Evolutionary conservation across 2,329 filamentous ascomycete genomes (phyloP).

Genomic region (Ceratocystis eucalypticola): DNA sequence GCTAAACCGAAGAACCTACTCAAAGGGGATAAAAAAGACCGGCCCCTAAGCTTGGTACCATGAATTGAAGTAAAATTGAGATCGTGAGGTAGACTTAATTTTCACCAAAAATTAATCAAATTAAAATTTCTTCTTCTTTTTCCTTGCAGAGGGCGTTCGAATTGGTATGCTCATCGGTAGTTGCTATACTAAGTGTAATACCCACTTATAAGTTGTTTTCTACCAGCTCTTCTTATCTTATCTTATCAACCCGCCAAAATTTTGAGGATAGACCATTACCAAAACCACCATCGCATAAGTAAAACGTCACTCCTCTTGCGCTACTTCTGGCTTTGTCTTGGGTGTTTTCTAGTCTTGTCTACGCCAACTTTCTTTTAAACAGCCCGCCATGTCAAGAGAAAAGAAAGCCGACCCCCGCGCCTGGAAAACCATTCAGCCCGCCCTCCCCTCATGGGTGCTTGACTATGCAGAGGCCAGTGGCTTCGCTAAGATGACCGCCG

Average conservation of each 20-base stretch:
- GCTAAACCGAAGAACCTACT: neutral
- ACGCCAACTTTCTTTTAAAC: neutral
- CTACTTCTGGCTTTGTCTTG: neutral
- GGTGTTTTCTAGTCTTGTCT: neutral
- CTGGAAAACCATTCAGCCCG: slow-evolving; percentile 30
- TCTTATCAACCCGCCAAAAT: slow-evolving; percentile 18
- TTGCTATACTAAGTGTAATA: neutral
- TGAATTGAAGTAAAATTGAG: no score
- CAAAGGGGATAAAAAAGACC: no score
- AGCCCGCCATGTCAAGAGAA: slow-evolving; percentile 20
- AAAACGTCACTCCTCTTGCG: neutral
- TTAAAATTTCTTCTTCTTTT: neutral
- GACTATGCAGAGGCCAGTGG: slow-evolving; percentile 75
- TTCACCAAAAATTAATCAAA: no score
- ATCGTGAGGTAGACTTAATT: no score
- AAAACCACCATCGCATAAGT: neutral
- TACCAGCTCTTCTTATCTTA: slow-evolving; percentile 1
- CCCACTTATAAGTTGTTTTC: neutral
- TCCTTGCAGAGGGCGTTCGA: no score
- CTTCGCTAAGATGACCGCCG: slow-evolving; percentile 77
- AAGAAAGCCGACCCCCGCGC: slow-evolving; percentile 35
- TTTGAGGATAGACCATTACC: slow-evolving; percentile 11
- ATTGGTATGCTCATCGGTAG: neutral
- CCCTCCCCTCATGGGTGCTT: slow-evolving; percentile 56
- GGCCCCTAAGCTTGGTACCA: no score